A percentile compares a stretch with the other conserved stretches of the same genome.
phyloP scores from a whole-genome alignment of 208 protist species.

The Zelonia costaricensis region DNA sequence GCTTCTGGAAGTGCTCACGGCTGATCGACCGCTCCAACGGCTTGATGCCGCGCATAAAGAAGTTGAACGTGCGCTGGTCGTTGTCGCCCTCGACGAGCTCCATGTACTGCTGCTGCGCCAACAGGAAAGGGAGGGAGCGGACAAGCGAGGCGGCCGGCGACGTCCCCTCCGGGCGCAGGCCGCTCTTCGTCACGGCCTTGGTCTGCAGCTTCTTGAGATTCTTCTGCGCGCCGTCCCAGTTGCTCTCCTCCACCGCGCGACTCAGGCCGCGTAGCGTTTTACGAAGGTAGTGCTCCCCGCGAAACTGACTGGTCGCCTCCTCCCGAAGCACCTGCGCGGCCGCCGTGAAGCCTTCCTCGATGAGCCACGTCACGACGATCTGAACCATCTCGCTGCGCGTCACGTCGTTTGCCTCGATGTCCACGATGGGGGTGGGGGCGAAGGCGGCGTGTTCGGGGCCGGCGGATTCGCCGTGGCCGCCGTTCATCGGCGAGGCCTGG shows the following conservation, averaged over 20 bases:
- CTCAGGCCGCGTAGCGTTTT: constrained; percentile 73
- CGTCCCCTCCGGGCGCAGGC: constrained; percentile 21
- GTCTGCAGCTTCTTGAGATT: constrained; percentile 63
- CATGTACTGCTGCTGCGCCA: constrained; percentile 82
- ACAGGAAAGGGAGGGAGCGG: constrained; percentile 63
- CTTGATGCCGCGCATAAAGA: constrained; percentile 87
- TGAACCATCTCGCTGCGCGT: constrained; percentile 74
- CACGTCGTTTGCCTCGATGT: constrained; percentile 63
- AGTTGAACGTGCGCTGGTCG: constrained; percentile 68
- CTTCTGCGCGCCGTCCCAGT: constrained; percentile 73
- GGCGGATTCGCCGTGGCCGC: background rate
- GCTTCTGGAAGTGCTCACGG: constrained; percentile 69
- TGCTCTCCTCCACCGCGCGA: constrained; percentile 65
- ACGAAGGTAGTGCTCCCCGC: constrained; percentile 69
- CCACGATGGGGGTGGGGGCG: constrained; percentile 38
- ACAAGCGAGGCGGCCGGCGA: constrained; percentile 32
- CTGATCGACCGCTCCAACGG: constrained; percentile 71
- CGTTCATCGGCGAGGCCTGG: background rate
- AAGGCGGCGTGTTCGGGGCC: background rate
- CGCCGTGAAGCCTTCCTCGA: constrained; percentile 69
- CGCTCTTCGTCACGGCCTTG: constrained; percentile 13
- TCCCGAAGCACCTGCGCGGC: constrained; percentile 82
- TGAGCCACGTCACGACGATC: constrained; percentile 72
- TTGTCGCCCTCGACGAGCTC: constrained; percentile 83
- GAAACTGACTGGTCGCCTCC: constrained; percentile 70